Evolutionary conservation across 768 basidiomycete genomes (phyloP).

Genomic region (Suillus sp.): DNA sequence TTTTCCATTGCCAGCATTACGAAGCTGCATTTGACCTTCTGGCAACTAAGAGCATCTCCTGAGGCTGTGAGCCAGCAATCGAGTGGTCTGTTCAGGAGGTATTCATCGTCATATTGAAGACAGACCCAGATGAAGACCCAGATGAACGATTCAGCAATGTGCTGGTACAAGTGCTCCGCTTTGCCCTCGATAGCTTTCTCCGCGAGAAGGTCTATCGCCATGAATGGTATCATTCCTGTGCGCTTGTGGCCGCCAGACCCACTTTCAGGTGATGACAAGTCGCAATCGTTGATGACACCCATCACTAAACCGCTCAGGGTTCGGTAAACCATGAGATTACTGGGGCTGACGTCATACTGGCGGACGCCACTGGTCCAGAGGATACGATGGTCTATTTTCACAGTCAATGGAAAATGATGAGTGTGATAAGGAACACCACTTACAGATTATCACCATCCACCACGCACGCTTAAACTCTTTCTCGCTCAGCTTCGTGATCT

Average conservation of each 20-base stretch:
- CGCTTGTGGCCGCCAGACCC: conserved; percentile 15
- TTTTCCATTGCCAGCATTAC: neutral
- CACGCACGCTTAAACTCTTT: neutral
- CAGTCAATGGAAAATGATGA: neutral
- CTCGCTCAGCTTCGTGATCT: neutral
- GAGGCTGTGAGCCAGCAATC: neutral
- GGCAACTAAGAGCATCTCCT: neutral
- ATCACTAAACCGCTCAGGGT: conserved; percentile 1
- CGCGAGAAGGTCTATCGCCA: conserved; percentile 34
- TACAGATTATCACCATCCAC: neutral
- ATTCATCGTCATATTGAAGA: neutral
- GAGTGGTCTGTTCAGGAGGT: neutral
- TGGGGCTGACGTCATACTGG: conserved; percentile 35
- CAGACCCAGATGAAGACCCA: conserved; percentile 30
- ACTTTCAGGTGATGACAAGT: conserved; percentile 24
- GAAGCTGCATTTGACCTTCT: neutral
- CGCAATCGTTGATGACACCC: conserved; percentile 36
- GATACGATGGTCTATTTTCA: conserved; percentile 25
- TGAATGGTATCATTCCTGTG: conserved; percentile 36
- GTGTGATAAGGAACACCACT: neutral
- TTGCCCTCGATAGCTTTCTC: conserved; percentile 18
- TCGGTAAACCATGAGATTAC: conserved; percentile 34
- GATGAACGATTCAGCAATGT: conserved; percentile 37
- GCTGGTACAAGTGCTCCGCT: conserved; percentile 27
- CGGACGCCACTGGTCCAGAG: conserved; percentile 29